Base-by-base conservation (phyloP, 495 filamentous ascomycete genomes). In the Aspergillus avenaceus region DNA sequence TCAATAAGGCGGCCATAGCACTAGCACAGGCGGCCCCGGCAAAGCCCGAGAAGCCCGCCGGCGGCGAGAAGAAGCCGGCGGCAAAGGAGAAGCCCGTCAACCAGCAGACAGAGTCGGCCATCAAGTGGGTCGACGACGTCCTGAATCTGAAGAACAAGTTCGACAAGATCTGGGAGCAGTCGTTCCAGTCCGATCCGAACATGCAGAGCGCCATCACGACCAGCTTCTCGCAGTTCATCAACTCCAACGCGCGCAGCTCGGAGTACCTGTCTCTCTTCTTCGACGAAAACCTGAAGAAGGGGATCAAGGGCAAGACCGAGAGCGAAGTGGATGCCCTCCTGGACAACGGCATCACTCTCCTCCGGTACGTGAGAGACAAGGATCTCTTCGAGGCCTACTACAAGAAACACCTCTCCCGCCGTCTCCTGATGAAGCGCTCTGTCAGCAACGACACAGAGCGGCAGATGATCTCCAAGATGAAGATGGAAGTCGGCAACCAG, bases 331-430 rank as follows among this genome's bases (percentile, higher is more conserved):
- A 99, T 59, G 58, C 63, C 8, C 79, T 96, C 5, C 75, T 99
- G 5, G 91, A 97, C 43, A 96, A 95, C 60, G 91, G 91, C 11
- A 92, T 96, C 50, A 84, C 81, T 0, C 76, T 97, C 4, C 70
- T 99, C 25, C 82, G 90, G 24, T 96, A 96, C 45, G 76, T 99
- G 32, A 77, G 81, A 25, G 92, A 97, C 55, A 92, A 96, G 67
- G 95, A 97, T 65, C 82, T 96, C 56, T 99, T 97, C 50, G 95
- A 99, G 66, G 78, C 87, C 2, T 97, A 99, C 69, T 97, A 97
- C 72, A 97, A 97, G 73, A 97, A 96, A 63, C 93, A 99, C 71
- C 78, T 99, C 0, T 90, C 87, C 26, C 82, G 86, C 46, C 81
- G 95, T 12, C 70, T 99, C 32, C 72, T 99, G 18, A 88, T 90